Base-by-base conservation (phyloP, 345 rosid genomes). In the Populus alba region DNA sequence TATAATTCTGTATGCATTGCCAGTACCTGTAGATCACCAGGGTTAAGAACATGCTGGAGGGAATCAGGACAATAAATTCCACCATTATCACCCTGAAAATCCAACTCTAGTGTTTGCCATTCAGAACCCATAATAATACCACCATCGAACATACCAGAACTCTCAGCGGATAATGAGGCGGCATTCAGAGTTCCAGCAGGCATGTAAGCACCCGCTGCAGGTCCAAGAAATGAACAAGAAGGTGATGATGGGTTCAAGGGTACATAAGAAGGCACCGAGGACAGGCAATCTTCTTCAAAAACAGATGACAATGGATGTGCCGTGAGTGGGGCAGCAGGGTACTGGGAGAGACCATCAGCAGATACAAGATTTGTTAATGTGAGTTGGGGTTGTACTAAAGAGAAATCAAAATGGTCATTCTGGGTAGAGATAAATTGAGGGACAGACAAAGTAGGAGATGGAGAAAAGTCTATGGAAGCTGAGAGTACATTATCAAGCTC, bases 401-500 rank as follows among this genome's bases (percentile, higher is more conserved):
- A 81, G 61, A 90, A 88, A 79, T 85, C 92, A 68, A 90, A 90
- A 22, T 87, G 91, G 61, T 87, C 86, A 61, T 88, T 90, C 38
- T 88, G 91, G 76, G 72, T 38, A 22, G 83, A 57, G 53, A 87
- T 73, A 73, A 87, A 83, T 70, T 78, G 85, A 70, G 92, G 87
- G 39, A 88, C 82, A 31, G 89, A 77, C 78, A 90, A 88, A 0
- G 82, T 65, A 74, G 91, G 88, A 45, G 97, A 86, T 6, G 96
- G 82, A 63, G 97, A 92, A 71, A 94, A 96, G 75, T 94, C 92
- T 18, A 88, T 94, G 25, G 97, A 92, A 75, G 92, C 93, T 2
- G 97, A 90, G 72, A 96, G 90, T 35, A 90, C 93, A 66, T 91
- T 91, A 17, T 90, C 92, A 7, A 91, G 88, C 41, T 94, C 95